phyloP scores from a whole-genome alignment of 805 yeast species.

The Phaffomyces antillensis region DNA sequence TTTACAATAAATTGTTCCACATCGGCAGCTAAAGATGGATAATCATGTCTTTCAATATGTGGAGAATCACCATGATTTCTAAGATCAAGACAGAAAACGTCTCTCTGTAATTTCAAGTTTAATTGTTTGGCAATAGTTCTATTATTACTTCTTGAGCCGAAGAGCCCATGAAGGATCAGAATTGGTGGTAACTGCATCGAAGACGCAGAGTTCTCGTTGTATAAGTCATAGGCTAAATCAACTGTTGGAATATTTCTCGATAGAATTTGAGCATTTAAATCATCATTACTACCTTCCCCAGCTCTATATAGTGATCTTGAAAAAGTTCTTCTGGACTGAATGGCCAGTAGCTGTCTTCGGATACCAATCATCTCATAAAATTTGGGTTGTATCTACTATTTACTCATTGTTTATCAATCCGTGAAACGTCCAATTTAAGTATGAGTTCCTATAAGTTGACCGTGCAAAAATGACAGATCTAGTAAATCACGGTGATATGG shows the following conservation, averaged over 20 bases:
- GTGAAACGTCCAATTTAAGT: too few relatives aligned
- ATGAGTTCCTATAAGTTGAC: too few relatives aligned
- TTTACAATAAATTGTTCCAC: constrained; percentile 60
- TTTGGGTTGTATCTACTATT: too few relatives aligned
- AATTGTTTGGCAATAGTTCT: constrained; percentile 66
- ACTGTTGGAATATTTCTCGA: constrained; percentile 43
- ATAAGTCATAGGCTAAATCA: constrained; percentile 45
- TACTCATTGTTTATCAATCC: too few relatives aligned
- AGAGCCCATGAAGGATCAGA: constrained; percentile 78
- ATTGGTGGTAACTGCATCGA: constrained; percentile 45
- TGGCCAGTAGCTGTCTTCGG: neutral
- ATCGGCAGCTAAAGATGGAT: constrained; percentile 77
- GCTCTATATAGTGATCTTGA: constrained; percentile 2
- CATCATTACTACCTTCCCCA: constrained; percentile 6
- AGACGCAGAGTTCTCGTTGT: constrained; percentile 24
- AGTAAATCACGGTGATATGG: too few relatives aligned
- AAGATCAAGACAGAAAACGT: constrained; percentile 66
- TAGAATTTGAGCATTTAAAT: constrained; percentile 21
- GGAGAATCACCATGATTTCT: constrained; percentile 95
- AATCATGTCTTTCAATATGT: constrained; percentile 61
- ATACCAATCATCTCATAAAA: neutral
- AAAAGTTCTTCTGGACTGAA: neutral
- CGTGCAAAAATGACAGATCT: too few relatives aligned
- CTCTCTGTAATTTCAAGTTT: constrained; percentile 40
- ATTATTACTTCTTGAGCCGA: constrained; percentile 80